Percentiles rank a stretch among this genome's conserved stretches.
phyloP scores from a whole-genome alignment of 2,329 filamentous ascomycete species.

The Aspergillus brasiliensis region DNA sequence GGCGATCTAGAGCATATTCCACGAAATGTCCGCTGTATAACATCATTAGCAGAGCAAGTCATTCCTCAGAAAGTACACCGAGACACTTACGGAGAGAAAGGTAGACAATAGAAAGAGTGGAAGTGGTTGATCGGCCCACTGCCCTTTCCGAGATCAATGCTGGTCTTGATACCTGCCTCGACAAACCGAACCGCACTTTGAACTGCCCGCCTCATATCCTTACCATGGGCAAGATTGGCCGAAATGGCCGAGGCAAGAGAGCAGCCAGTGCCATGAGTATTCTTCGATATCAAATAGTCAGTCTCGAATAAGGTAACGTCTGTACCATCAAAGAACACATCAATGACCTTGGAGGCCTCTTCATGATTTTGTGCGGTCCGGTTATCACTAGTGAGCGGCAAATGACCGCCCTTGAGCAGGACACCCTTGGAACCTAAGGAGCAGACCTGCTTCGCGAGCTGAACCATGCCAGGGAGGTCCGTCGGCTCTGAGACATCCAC shows the following conservation, averaged over 20 bases:
- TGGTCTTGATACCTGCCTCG: conserved; percentile 62
- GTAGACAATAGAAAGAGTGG: conserved; percentile 61
- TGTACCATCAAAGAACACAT: conserved; percentile 70
- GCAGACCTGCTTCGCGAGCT: conserved; percentile 67
- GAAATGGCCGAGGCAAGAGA: conserved; percentile 79
- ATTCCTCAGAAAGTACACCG: background rate
- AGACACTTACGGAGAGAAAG: conserved; percentile 57
- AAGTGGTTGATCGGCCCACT: conserved; percentile 69
- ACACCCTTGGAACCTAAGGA: conserved; percentile 75
- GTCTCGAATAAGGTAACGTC: conserved; percentile 67
- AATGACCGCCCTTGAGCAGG: conserved; percentile 86
- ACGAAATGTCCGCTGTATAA: conserved; percentile 70
- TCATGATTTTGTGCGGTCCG: conserved; percentile 59
- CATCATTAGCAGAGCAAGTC: background rate
- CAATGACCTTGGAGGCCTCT: conserved; percentile 69
- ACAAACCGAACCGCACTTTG: conserved; percentile 61
- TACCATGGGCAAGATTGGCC: conserved; percentile 59
- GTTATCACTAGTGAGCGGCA: conserved; percentile 70
- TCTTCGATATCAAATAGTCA: conserved; percentile 69
- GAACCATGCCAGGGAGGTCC: conserved; percentile 66
- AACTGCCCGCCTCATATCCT: conserved; percentile 54
- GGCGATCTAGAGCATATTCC: conserved; percentile 75
- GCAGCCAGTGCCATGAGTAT: conserved; percentile 94
- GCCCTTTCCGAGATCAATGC: conserved; percentile 58
- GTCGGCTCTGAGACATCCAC: conserved; percentile 49